Evolutionary conservation across 2,329 filamentous ascomycete species (phyloP), one percentile per base, ranked within the genome.

Genomic region (Phialophora expanda): DNA sequence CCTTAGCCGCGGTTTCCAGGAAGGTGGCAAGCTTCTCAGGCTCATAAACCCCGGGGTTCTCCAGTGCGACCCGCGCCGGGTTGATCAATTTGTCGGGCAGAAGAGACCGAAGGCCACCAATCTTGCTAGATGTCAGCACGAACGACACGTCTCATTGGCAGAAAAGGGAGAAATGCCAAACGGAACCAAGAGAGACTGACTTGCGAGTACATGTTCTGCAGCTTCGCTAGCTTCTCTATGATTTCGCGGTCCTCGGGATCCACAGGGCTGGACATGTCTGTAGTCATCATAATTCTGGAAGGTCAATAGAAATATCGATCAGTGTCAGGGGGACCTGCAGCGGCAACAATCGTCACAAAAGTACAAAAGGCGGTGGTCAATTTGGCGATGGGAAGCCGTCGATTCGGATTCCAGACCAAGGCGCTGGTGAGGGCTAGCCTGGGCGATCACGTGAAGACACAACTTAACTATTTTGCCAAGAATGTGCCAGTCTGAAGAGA

Each of bases 41-140:
- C 1, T 78, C 77, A 34, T 68, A 73, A 9, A 69, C 69, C 6
- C 70, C 66, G 8, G 77, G 76, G 44, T 77, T 76, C 41, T 77
- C 71, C 30, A 80, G 75, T n/a, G 78, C 77, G 2, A 73, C 70
- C 12, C 81, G 64, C 3, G 79, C 79, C 12, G 78, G 77, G 41
- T 80, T 70, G 11, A 81, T 28, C 77, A 77, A 55, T 48, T 66
- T 69, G 22, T 75, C 76, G 3, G 80, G 80, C 32, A 82, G 71
- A 20, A 81, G 72, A 26, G 74, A 75, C 55, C 80, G 80, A 17
- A 82, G 73, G 67, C 77, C 74, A 60, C 80, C 78, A 58, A 81
- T 78, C 79, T 82, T 61, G 14, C 54, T 34, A 28, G 38, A 64
- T 38, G 62, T 68, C 58, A 71, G 67, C 53, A 62, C 28, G 17